Base-by-base conservation (phyloP, 2,329 filamentous ascomycete genomes). In the Ilyonectria destructans region DNA sequence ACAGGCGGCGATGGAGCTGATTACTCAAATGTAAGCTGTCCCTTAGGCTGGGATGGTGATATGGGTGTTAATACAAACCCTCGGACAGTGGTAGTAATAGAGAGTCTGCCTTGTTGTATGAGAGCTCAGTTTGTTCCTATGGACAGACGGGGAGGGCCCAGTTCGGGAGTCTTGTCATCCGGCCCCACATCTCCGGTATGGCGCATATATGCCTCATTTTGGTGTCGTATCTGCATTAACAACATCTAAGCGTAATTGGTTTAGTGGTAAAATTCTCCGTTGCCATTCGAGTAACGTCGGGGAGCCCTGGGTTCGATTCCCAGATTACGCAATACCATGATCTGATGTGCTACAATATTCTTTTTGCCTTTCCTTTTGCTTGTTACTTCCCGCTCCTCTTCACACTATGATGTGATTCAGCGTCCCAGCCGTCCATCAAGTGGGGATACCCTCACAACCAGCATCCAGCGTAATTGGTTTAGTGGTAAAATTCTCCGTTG, bases 401-500 rank as follows among this genome's bases (percentile, higher is more conserved):
- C 26, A 26, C 26, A 26, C 26, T 4, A 26, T 26, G 17, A 33
- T 15, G 26, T 26, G n/a, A 9, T 29, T 31, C 23, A 52, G n/a
- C 23, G 26, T n/a, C 15, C 23, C 31, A 6, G 2, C 10, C 19
- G 12, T 40, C 15, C 26, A 52, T 52, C 48, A 52, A 52, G 26
- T 52, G 48, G 48, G 48, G 26, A 52, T 52, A 19, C 15, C 48
- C 48, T 52, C 48, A 31, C 48, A 52, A 33, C 8, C 7, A 52
- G 7, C 26, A 19, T 13, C 6, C 15, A 54, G 65, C 70, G 70
- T 72, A 61, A 72, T 72, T 72, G 70, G 70, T 71, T 72, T 72
- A 71, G 70, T 72, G 69, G 67, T 72, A 72, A 72, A 72, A 72
- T 72, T 72, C 69, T 68, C 69, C 69, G 70, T 72, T 72, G 70